These are phyloP conservation scores for Hyphodiscus hymeniophilus DNA, from an alignment of 495 filamentous ascomycete species.

Conservation along the genomic window DNA sequence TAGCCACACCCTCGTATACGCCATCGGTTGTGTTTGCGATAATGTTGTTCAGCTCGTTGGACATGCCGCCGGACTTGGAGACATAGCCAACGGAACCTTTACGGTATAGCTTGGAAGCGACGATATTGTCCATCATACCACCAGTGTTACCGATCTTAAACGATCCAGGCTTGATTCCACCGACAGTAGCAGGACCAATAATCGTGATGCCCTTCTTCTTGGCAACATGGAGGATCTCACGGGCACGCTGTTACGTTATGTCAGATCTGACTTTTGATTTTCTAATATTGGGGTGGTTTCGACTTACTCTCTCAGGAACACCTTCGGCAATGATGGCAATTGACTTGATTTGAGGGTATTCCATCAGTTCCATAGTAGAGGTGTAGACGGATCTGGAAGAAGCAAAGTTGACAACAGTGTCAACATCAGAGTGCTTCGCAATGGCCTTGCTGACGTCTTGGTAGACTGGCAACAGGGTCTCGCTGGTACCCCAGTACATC, in stretches of 20 bases:
- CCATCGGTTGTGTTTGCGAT: conserved; percentile 90
- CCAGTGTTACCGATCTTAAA: conserved; percentile 99
- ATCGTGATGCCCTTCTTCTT: conserved; percentile 98
- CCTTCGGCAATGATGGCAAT: conserved; percentile 99
- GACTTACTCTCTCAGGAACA: conserved; percentile 89
- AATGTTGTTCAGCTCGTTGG: conserved; percentile 99
- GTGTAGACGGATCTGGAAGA: conserved; percentile 96
- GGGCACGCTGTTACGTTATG: conserved; percentile 59
- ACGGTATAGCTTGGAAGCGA: conserved; percentile 99
- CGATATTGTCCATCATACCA: conserved; percentile 99
- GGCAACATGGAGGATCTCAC: conserved; percentile 92
- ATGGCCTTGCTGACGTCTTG: conserved; percentile 90
- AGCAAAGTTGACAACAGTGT: conserved; percentile 98
- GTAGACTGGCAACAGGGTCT: conserved; percentile 97
- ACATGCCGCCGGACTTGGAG: conserved; percentile 99
- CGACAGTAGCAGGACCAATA: conserved; percentile 95
- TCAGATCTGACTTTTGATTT: conserved; percentile 8
- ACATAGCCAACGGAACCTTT: conserved; percentile 97
- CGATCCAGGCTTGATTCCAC: conserved; percentile 97
- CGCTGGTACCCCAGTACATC: conserved; percentile 99
- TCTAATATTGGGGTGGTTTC: too few relatives aligned
- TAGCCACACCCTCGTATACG: conserved; percentile 98
- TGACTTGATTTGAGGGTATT: conserved; percentile 90
- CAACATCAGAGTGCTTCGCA: conserved; percentile 94
- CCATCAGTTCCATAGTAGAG: conserved; percentile 97